These are phyloP conservation scores for Populus hybrid DNA, from an alignment of 441 rosid species.

Conservation along the genomic window DNA sequence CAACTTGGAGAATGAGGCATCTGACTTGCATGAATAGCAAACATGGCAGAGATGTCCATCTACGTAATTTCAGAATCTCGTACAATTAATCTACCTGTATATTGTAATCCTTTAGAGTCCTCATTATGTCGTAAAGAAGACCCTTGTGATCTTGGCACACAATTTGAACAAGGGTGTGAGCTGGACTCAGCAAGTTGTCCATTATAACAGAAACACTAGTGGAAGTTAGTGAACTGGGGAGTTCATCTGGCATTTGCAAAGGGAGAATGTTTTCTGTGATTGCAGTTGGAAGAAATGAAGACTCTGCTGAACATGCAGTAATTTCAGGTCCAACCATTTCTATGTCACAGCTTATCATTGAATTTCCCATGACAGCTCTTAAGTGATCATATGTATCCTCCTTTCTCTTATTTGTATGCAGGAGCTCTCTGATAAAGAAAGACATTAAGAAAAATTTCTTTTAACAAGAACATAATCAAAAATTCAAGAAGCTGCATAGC, in stretches of 20 bases:
- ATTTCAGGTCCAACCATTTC: conserved; percentile 68
- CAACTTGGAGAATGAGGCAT: background rate
- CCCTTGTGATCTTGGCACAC: conserved; percentile 87
- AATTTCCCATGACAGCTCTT: conserved; percentile 43
- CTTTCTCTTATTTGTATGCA: conserved; percentile 66
- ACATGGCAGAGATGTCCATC: background rate
- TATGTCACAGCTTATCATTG: conserved; percentile 69
- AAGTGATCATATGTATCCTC: conserved; percentile 48
- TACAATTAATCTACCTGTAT: conserved; percentile 55
- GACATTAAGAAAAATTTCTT: background rate
- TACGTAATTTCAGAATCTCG: background rate
- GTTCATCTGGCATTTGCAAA: conserved; percentile 37
- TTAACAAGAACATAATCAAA: background rate
- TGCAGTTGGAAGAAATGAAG: conserved; percentile 57
- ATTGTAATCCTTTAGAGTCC: conserved; percentile 87
- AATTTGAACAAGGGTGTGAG: conserved; percentile 82
- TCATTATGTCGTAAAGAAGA: conserved; percentile 81
- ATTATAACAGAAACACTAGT: conserved; percentile 50
- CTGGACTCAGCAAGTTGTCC: conserved; percentile 78
- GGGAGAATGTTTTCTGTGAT: conserved; percentile 55
- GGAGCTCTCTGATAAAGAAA: conserved; percentile 57
- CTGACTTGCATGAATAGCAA: background rate
- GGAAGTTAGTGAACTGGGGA: conserved; percentile 35
- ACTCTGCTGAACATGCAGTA: conserved; percentile 56
- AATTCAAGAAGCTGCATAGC: background rate